These are phyloP conservation scores for Pseudogymnoascus sp. DNA, from an alignment of 2,329 filamentous ascomycete genomes.

Conservation along the genomic window DNA sequence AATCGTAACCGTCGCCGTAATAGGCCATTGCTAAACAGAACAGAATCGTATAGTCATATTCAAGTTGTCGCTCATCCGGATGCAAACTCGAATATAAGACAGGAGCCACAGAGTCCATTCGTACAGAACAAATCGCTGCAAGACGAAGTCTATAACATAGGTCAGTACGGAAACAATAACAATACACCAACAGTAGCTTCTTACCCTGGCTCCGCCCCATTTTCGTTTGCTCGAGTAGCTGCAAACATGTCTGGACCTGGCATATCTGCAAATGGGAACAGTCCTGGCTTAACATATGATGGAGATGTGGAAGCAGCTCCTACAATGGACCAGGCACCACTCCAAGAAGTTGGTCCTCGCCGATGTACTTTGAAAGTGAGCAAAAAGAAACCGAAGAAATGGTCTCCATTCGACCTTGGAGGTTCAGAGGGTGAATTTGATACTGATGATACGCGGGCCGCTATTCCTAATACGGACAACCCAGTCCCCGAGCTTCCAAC, in stretches of 20 bases:
- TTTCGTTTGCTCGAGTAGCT: constrained; percentile 2
- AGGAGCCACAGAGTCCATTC: neutral
- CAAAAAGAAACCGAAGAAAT: constrained; percentile 1
- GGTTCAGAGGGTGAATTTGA: neutral
- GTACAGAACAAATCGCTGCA: constrained; percentile 2
- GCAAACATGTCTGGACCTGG: neutral
- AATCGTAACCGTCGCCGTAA: neutral
- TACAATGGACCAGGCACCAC: neutral
- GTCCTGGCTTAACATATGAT: neutral
- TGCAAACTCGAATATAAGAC: neutral
- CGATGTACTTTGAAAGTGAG: neutral
- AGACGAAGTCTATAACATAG: neutral
- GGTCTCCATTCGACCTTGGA: constrained; percentile 4
- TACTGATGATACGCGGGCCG: neutral
- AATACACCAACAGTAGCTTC: neutral
- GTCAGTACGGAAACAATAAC: neutral
- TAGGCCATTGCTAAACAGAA: neutral
- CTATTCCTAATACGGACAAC: neutral
- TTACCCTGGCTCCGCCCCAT: neutral
- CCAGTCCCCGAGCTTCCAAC: neutral
- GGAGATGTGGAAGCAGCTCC: neutral
- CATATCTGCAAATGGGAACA: neutral
- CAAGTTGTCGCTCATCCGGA: neutral
- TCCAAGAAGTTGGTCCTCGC: neutral
- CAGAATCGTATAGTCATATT: constrained; percentile 3